phyloP scores from a whole-genome alignment of 441 rosid species.

The Brassica balearica region DNA sequence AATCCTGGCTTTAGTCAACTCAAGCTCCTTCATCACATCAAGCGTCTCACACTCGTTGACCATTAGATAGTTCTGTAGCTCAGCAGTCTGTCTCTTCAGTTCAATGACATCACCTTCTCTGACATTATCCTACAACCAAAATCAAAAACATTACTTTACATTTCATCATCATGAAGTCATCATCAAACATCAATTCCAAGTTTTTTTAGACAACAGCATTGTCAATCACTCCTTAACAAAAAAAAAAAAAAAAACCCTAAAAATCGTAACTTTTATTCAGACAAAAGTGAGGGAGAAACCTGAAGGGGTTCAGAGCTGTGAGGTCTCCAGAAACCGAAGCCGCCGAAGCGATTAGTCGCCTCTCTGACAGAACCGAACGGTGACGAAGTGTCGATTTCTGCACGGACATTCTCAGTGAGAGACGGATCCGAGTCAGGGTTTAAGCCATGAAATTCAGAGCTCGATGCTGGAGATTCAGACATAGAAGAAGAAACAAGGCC shows the following conservation, averaged over 20 bases:
- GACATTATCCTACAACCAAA: slow-evolving; percentile 46
- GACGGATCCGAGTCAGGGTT: slow-evolving; percentile 27
- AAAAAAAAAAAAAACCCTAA: no score
- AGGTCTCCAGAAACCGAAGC: slow-evolving; percentile 92
- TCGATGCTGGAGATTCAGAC: no score
- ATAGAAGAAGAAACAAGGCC: no score
- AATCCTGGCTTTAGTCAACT: slow-evolving; percentile 62
- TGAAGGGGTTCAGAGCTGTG: slow-evolving; percentile 38
- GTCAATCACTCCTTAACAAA: no score
- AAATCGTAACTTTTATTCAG: not conserved
- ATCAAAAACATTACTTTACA: slow-evolving; percentile 28
- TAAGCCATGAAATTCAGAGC: no score
- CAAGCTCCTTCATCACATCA: slow-evolving; percentile 80
- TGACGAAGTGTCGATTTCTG: slow-evolving; percentile 85
- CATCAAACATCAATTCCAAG: no score
- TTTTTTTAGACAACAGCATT: no score
- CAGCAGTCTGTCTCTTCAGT: no score
- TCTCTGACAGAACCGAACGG: slow-evolving; percentile 95
- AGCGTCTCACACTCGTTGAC: slow-evolving; percentile 77
- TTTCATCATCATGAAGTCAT: slow-evolving; percentile 11
- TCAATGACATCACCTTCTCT: no score
- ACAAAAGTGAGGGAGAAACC: slow-evolving; percentile 45
- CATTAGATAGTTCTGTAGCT: slow-evolving; percentile 67
- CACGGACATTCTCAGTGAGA: slow-evolving; percentile 44
- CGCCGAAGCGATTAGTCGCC: slow-evolving; percentile 87